Percentiles rank a stretch among this genome's conserved stretches.
phyloP scores from a whole-genome alignment of 345 rosid genomes.

The Acer negundo region DNA sequence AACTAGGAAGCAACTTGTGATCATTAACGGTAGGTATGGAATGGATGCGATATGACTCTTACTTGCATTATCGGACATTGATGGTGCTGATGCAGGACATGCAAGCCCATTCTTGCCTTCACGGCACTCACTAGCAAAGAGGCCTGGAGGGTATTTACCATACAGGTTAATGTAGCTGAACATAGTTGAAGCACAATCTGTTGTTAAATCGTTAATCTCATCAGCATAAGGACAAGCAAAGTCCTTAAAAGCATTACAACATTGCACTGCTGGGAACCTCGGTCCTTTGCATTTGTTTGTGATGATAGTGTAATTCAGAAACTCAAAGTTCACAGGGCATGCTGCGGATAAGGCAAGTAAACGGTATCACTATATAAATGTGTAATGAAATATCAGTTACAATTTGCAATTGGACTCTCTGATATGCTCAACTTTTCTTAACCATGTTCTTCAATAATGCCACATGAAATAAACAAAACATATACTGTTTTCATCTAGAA shows the following conservation, averaged over 20 bases:
- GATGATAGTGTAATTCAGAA: conserved; percentile 52
- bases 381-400: neutral
- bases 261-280: conserved; percentile 39
- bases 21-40: conserved; percentile 15
- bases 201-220: conserved; percentile 43
- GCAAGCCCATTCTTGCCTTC: conserved; percentile 58
- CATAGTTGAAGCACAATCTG: conserved; percentile 56
- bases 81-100: conserved; percentile 40
- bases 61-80: conserved; percentile 20
- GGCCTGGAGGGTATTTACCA: conserved; percentile 68
- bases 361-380: neutral
- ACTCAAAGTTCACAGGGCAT: conserved; percentile 69
- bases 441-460: neutral
- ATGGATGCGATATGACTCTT: conserved; percentile 18
- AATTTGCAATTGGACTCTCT: neutral
- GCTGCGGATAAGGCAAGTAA: conserved; percentile 33
- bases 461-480: neutral
- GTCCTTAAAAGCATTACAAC: conserved; percentile 55
- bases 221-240: conserved; percentile 65
- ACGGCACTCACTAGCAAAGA: conserved; percentile 54
- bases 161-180: conserved; percentile 65
- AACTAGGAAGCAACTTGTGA: conserved; percentile 25
- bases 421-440: neutral
- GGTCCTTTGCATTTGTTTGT: conserved; percentile 63
- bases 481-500: neutral